Evolutionary conservation across 2,329 filamentous ascomycete species (phyloP), one percentile per base, ranked within the genome.

Genomic region (Penicillium frequentans): DNA sequence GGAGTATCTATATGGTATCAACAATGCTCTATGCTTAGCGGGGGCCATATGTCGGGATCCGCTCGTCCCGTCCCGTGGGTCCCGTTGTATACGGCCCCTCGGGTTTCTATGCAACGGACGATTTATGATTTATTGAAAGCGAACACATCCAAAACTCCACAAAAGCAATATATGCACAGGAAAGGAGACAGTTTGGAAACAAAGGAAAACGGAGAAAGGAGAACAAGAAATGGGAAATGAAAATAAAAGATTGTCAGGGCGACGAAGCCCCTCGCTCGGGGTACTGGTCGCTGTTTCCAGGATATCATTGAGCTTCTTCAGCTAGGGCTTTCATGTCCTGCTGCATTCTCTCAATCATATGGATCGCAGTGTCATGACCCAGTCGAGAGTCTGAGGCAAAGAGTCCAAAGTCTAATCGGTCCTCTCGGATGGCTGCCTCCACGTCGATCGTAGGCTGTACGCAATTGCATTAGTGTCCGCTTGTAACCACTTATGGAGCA

Each of bases 361-460:
- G 52, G 39, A 56, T 55, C 11, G 64, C 62, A 33, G 45, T 59
- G 19, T 46, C 43, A 33, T 31, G 23, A 42, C 54, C 59, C 23
- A 67, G 56, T 31, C 62, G 59, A 43, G 52, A 37, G 13, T 51
- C 46, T 8, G 64, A 55, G 5, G 56, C 64, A 35, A 67, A 67
- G 44, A 67, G 52, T 13, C 64, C 64, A 51, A 67, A 65, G 48
- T 67, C 64, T 43, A 67, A 52, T 24, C 47, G 46, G 26, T 51
- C 62, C 7, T 65, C 52, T 37, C 64, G 64, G 37, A 67, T 58
- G 11, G 64, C 64, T 4, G 64, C 64, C 51, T 67, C 64, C 27
- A 67, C 62, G 33, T 67, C 64, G 21, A 67, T 60, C 42, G 64
- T 67, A 57, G 64, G 60, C 64, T 67, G 55, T 59, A 63, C n/a